Conservation (phyloP, 1,284 basidiomycete species). For the Anthracocystis walkeri region DNA sequence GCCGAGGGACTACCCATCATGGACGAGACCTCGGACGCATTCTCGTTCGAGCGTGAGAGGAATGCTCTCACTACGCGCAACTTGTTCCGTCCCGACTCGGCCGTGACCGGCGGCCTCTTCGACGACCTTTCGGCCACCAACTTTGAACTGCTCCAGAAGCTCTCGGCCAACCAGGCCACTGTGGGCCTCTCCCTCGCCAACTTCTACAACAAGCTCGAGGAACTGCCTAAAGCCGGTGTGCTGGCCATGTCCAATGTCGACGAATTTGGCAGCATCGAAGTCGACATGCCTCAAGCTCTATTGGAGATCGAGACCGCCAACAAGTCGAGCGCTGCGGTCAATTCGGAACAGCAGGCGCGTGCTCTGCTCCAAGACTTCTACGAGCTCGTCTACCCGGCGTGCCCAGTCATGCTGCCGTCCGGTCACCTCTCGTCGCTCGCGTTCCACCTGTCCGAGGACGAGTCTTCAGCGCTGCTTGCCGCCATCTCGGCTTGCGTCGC, state of each 20-base stretch:
- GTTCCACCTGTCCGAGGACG: constrained; percentile 60
- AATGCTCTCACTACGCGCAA: constrained; percentile 30
- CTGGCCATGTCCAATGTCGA: constrained; percentile 28
- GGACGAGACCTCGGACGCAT: constrained; percentile 27
- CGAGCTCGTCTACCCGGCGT: constrained; percentile 60
- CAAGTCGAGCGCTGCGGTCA: constrained; percentile 48
- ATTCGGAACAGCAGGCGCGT: constrained; percentile 54
- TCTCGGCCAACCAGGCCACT: constrained; percentile 36
- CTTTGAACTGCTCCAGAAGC: constrained; percentile 55
- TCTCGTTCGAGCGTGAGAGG: constrained; percentile 41
- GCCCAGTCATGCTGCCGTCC: constrained; percentile 58
- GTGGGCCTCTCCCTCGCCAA: constrained; percentile 35
- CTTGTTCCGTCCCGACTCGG: constrained; percentile 35
- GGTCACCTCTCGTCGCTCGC: constrained; percentile 60
- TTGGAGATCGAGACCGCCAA: constrained; percentile 42
- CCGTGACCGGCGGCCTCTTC: constrained; percentile 38
- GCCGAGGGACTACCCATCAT: constrained; percentile 8
- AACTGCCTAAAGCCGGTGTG: constrained; percentile 59
- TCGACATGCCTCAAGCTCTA: constrained; percentile 41
- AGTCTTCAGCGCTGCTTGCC: constrained; percentile 58
- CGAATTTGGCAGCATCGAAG: constrained; percentile 35
- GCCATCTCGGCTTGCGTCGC: constrained; percentile 57
- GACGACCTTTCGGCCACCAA: constrained; percentile 56
- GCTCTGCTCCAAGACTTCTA: constrained; percentile 54
- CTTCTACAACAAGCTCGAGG: constrained; percentile 59